Evolutionary conservation across 768 basidiomycete species (phyloP).

Genomic region (Termitomyces sp.): DNA sequence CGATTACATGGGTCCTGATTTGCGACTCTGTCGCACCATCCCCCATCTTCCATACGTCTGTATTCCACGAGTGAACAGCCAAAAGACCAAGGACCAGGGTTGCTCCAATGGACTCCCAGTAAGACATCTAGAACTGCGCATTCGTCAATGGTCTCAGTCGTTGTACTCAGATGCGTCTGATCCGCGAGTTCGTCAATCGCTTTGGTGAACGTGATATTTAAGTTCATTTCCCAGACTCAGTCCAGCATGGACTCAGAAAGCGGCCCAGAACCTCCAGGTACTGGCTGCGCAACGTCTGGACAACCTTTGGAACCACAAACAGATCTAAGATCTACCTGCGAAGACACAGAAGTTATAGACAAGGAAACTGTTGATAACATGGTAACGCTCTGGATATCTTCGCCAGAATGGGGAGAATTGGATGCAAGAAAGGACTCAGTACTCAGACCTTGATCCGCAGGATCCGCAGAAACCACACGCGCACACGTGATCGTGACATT

Average conservation of each 20-base stretch:
- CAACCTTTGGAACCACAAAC: neutral
- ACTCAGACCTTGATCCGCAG: neutral
- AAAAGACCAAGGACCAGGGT: neutral
- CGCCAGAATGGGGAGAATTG: neutral
- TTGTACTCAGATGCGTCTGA: neutral
- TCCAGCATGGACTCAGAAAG: neutral
- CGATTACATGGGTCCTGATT: neutral
- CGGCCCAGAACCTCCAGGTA: too few species aligned
- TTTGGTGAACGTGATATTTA: neutral
- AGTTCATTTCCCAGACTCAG: neutral
- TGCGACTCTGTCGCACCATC: neutral
- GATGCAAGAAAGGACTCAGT: neutral
- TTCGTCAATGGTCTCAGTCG: neutral
- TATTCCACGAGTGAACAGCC: neutral
- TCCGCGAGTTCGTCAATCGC: neutral
- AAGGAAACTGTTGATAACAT: neutral
- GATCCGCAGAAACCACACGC: neutral
- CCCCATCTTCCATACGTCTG: neutral
- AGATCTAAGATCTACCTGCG: too few species aligned
- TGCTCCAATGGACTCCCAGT: neutral
- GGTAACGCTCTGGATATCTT: neutral
- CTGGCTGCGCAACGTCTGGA: neutral
- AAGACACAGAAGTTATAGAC: neutral
- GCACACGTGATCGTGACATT: neutral
- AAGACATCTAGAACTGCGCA: neutral